Percentiles rank a stretch among this genome's conserved stretches.
Evolutionary conservation across 495 filamentous ascomycete species (phyloP).

Genomic region (Talaromyces ruber): DNA sequence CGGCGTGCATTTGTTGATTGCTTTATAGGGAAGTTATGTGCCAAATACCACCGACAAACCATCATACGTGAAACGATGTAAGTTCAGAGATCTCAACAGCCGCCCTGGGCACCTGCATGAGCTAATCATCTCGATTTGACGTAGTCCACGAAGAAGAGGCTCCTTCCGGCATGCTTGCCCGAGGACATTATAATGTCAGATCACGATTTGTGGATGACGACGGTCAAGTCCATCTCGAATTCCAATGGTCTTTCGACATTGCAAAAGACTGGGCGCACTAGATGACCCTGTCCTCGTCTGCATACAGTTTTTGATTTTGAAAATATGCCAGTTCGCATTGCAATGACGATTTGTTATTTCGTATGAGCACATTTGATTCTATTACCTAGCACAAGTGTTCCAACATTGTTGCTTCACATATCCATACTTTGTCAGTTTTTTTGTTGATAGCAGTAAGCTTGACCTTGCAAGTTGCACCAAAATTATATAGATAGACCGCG

Average conservation of each 20-base stretch:
- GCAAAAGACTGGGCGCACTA: conserved; percentile 69
- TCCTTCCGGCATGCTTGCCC: conserved; percentile 76
- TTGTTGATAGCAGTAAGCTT: background rate
- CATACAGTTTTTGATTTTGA: background rate
- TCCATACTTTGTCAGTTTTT: background rate
- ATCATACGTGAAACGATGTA: conserved; percentile 83
- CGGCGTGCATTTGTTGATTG: background rate
- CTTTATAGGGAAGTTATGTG: conserved; percentile 66
- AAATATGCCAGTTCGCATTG: background rate
- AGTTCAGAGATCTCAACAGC: conserved; percentile 20
- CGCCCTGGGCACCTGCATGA: background rate
- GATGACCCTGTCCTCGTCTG: background rate
- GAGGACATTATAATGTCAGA: conserved; percentile 76
- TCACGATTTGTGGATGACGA: conserved; percentile 93
- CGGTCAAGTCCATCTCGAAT: conserved; percentile 71
- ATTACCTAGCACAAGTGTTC: background rate
- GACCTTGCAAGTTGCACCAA: background rate
- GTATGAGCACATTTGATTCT: background rate
- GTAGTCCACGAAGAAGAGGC: conserved; percentile 84
- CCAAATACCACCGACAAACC: conserved; percentile 82
- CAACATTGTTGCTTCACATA: background rate
- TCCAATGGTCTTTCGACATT: conserved; percentile 93
- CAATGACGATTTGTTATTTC: background rate
- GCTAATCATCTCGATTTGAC: background rate
- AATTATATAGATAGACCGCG: background rate